Evolutionary conservation across 2,329 filamentous ascomycete genomes (phyloP), one percentile per base, ranked within the genome.

Genomic region (Elsinoe australis): DNA sequence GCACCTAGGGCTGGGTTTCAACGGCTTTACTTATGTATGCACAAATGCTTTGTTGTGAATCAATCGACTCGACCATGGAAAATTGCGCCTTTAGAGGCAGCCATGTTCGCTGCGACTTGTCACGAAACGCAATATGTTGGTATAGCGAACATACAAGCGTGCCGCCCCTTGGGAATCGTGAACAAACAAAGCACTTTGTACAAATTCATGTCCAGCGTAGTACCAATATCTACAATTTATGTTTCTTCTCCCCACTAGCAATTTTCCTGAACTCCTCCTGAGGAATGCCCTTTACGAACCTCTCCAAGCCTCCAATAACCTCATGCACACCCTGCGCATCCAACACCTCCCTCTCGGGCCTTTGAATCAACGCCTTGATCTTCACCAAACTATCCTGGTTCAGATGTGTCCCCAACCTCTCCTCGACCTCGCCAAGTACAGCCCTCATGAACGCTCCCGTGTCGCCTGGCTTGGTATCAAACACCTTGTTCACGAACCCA

Each of bases 251-350:
- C 9, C 90, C 88, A 53, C 74, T 80, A 1, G 87, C 87, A 62
- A 96, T 71, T 73, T 85, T 89, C 59, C 75, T 70, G 63, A 96
- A 96, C 72, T 96, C 87, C 64, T 83, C 76, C 72, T 95, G 88
- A 15, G 92, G 92, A 34, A 88, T 73, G 0, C 88, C 88, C 52
- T 70, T 77, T 56, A 86, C 64, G 61, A 96, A 95, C 51, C 88
- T 72, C 53, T 89, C 82, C 61, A 96, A 63, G 0, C 89, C 90
- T 2, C 78, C 83, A 71, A 95, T 89, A 1, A 92, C 87, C 74
- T 96, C 90, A 26, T 78, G 71, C 5, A 88, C 80, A 55, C 86
- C 90, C 70, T 90, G 83, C 49, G 70, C 69, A 66, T 95, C 87
- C 59, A 94, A 64, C 8, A 77, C 59, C 48, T 87, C 84, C 59